A percentile compares a stretch with the other conserved stretches of the same genome.
phyloP scores from a whole-genome alignment of 805 yeast genomes.

The Metschnikowia drakensbergensis region DNA sequence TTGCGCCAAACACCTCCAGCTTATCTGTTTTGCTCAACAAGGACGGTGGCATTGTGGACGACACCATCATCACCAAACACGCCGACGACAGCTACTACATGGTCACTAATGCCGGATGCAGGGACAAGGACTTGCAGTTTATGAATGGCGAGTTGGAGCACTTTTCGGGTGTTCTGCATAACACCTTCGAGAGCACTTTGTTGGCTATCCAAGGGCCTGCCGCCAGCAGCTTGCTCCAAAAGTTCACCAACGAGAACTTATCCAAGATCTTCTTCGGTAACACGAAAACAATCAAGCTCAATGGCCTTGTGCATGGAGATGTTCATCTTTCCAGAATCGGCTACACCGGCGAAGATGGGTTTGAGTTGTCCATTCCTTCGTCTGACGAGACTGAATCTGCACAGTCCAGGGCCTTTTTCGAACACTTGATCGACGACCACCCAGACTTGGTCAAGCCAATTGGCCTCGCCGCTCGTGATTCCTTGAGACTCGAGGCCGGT shows the following conservation, averaged over 20 bases:
- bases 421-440: constrained; percentile 48
- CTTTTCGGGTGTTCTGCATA: constrained; percentile 37
- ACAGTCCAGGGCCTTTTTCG: constrained; percentile 57
- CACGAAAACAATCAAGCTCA: constrained; percentile 45
- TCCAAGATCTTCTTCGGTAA: constrained; percentile 70
- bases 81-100: constrained; percentile 72
- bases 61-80: constrained; percentile 87
- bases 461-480: constrained; percentile 98
- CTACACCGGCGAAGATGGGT: constrained; percentile 98
- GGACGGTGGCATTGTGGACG: constrained; percentile 82
- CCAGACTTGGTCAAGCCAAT: constrained; percentile 70
- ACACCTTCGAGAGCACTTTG: constrained; percentile 64
- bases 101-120: constrained; percentile 95
- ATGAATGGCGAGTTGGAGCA: constrained; percentile 48
- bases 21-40: constrained; percentile 72
- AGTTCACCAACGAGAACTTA: constrained; percentile 58
- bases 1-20: constrained; percentile 60
- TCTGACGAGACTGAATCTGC: constrained; percentile 34
- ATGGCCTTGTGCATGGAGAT: constrained; percentile 39
- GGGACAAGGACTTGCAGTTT: constrained; percentile 73
- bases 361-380: constrained; percentile 78
- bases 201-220: constrained; percentile 93
- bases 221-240: constrained; percentile 64
- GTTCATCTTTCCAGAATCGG: constrained; percentile 92
- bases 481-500: constrained; percentile 93